Conservation (phyloP, 2,329 filamentous ascomycete species). For the Zasmidium cellare region DNA sequence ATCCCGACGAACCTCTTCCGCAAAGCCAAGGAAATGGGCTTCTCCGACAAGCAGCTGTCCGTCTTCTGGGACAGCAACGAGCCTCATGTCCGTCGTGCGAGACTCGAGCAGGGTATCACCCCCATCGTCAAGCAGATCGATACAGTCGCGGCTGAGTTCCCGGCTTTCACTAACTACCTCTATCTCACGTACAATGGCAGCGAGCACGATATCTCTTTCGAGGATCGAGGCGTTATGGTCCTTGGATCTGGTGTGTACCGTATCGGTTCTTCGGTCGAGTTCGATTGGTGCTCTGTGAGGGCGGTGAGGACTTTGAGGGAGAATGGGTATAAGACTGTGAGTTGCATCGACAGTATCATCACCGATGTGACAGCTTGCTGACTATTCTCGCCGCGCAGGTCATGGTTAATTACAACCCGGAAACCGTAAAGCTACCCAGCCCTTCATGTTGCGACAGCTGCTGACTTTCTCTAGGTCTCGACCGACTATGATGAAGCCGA, state of each 20-base stretch:
- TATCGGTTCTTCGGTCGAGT: conserved; percentile 96
- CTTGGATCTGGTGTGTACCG: conserved; percentile 94
- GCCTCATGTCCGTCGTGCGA: conserved; percentile 77
- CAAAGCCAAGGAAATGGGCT: conserved; percentile 89
- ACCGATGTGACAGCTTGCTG: conserved; percentile 48
- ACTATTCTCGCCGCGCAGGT: not conserved
- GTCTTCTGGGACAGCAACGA: conserved; percentile 96
- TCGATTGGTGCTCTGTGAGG: conserved; percentile 97
- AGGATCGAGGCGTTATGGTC: conserved; percentile 94
- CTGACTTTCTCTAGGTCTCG: conserved; percentile 45
- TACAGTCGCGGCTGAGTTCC: conserved; percentile 96
- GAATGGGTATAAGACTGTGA: conserved; percentile 86
- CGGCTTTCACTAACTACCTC: conserved; percentile 90
- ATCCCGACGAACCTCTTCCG: conserved; percentile 67
- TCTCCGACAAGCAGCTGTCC: conserved; percentile 89
- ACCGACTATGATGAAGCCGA: conserved; percentile 91
- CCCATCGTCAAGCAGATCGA: conserved; percentile 98
- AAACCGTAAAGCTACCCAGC: not conserved
- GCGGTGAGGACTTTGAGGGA: conserved; percentile 87
- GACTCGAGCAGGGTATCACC: conserved; percentile 81
- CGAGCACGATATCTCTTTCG: conserved; percentile 78
- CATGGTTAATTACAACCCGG: conserved; percentile 9
- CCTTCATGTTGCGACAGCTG: not conserved
- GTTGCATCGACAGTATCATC: conserved; percentile 57
- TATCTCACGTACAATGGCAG: conserved; percentile 94